These are phyloP conservation scores for Chernovozyma sophiae-reginae DNA, from an alignment of 1,139 yeast genomes.

Conservation along the genomic window DNA sequence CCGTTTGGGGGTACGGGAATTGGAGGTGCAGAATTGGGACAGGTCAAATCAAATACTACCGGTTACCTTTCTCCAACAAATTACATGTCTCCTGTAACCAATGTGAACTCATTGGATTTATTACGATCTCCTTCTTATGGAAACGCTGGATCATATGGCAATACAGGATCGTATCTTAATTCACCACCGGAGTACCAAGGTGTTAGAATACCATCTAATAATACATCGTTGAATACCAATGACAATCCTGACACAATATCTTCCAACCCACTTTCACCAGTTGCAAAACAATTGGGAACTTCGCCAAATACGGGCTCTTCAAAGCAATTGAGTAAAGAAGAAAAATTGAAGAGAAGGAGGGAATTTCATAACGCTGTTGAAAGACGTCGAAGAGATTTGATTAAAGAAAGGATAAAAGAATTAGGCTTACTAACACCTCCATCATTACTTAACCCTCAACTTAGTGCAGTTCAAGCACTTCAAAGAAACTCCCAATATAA, in stretches of 20 bases:
- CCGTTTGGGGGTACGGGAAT: slow-evolving; percentile 12
- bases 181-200: slow-evolving; percentile 31
- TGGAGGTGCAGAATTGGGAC: slow-evolving; percentile 1
- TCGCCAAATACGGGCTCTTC: slow-evolving; percentile 14
- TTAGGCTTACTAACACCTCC: slow-evolving; percentile 71
- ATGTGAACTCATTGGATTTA: slow-evolving; percentile 25
- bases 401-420: slow-evolving; percentile 72
- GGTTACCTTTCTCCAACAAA: slow-evolving; percentile 14
- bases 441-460: slow-evolving; percentile 51
- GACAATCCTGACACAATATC: not conserved
- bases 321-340: slow-evolving; percentile 63
- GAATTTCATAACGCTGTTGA: slow-evolving; percentile 83
- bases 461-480: slow-evolving; percentile 44
- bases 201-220: slow-evolving; percentile 14
- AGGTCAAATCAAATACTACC: slow-evolving; percentile 1
- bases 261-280: slow-evolving; percentile 3
- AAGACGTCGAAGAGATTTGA: slow-evolving; percentile 71
- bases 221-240: slow-evolving; percentile 19
- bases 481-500: slow-evolving; percentile 33
- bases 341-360: slow-evolving; percentile 62
- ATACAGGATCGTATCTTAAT: slow-evolving; percentile 26
- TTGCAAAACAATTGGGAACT: slow-evolving; percentile 18
- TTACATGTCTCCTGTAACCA: slow-evolving; percentile 7
- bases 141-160: not conserved
- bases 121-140: slow-evolving; percentile 25